Evolutionary conservation across 306 rosid genomes (phyloP).

Genomic region (Cicer cuneatum): DNA sequence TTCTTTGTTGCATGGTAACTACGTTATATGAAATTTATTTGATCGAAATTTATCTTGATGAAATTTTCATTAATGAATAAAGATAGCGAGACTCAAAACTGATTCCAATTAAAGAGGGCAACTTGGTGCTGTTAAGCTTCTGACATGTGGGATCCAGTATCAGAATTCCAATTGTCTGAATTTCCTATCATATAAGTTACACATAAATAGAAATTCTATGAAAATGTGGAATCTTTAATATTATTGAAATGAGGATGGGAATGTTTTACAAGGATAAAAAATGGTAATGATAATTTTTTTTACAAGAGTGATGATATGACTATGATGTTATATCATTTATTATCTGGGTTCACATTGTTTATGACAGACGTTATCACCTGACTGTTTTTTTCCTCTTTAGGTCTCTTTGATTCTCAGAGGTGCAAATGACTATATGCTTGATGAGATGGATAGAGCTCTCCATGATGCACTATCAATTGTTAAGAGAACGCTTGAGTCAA

Average conservation of each 20-base stretch:
- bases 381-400: constrained; percentile 48
- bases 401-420: constrained; percentile 91
- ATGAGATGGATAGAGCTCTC: constrained; percentile 97
- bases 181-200: background rate
- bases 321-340: background rate
- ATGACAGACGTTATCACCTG: constrained; percentile 7
- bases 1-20: background rate
- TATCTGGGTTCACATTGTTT: constrained; percentile 21
- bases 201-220: background rate
- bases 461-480: constrained; percentile 92
- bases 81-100: background rate
- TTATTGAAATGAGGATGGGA: background rate
- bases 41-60: background rate
- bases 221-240: background rate
- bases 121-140: background rate
- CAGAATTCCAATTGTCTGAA: background rate
- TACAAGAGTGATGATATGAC: constrained; percentile 2
- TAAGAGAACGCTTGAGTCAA: constrained; percentile 96
- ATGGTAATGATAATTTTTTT: background rate
- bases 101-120: background rate
- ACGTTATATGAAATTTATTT: background rate
- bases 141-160: background rate
- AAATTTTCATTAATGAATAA: background rate
- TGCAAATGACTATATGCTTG: constrained; percentile 98
- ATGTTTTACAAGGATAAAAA: background rate